phyloP scores from a whole-genome alignment of 345 rosid genomes.

The Salix suchowensis region DNA sequence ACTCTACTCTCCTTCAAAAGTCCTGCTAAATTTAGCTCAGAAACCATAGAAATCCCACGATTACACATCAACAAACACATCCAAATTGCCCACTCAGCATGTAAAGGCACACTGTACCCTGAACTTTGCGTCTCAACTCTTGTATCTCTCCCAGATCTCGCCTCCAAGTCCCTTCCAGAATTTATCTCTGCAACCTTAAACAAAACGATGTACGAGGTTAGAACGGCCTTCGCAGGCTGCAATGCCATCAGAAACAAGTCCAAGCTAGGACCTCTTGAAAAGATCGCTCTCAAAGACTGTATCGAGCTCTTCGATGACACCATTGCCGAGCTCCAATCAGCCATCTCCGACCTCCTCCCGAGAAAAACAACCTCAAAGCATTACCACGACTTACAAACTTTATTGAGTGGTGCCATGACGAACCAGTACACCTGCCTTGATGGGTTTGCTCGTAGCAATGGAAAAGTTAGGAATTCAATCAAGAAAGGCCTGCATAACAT shows the following conservation, averaged over 20 bases:
- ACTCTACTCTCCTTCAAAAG: slow-evolving; percentile 5
- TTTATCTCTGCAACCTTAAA: slow-evolving; percentile 48
- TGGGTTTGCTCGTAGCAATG: slow-evolving; percentile 50
- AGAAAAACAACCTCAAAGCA: slow-evolving; percentile 22
- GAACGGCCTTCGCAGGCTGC: slow-evolving; percentile 46
- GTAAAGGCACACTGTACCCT: slow-evolving; percentile 52
- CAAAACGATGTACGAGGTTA: slow-evolving; percentile 46
- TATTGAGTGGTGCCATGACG: slow-evolving; percentile 72
- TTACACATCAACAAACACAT: slow-evolving; percentile 27
- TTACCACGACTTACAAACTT: slow-evolving; percentile 50
- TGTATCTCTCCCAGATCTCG: slow-evolving; percentile 42
- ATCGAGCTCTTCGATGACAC: slow-evolving; percentile 54
- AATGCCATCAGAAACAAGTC: slow-evolving; percentile 26
- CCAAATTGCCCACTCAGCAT: slow-evolving; percentile 32
- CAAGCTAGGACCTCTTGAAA: slow-evolving; percentile 31
- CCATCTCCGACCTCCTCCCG: slow-evolving; percentile 42
- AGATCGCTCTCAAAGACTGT: slow-evolving; percentile 57
- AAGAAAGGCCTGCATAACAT: slow-evolving; percentile 45
- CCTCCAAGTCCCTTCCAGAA: slow-evolving; percentile 14
- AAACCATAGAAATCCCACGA: slow-evolving; percentile 17
- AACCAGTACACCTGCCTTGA: slow-evolving; percentile 91
- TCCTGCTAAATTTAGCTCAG: not conserved
- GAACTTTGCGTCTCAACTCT: slow-evolving; percentile 64
- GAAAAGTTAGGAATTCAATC: slow-evolving; percentile 34
- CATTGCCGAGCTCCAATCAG: slow-evolving; percentile 38